A percentile compares a stretch with the other conserved stretches of the same genome.
phyloP scores from a whole-genome alignment of 2,329 filamentous ascomycete species.

The Penicillium sp. region DNA sequence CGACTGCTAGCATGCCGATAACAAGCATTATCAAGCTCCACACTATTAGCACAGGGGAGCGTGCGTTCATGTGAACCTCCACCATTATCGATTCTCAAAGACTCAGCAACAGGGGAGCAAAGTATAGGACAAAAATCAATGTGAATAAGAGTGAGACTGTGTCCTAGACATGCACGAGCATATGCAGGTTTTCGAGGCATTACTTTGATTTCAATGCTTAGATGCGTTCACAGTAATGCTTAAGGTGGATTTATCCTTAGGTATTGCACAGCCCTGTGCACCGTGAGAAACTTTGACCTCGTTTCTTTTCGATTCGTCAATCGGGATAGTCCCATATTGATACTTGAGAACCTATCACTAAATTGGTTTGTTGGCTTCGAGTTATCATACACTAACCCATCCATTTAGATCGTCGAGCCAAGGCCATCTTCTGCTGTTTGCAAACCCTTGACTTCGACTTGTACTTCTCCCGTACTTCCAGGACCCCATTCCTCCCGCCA shows the following conservation, averaged over 20 bases:
- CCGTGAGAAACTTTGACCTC: background rate
- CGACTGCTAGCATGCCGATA: background rate
- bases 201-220: background rate
- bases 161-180: background rate
- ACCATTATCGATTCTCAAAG: background rate
- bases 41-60: slow-evolving; percentile 2
- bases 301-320: too few relatives aligned
- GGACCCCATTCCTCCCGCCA: background rate
- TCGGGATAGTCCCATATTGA: too few relatives aligned
- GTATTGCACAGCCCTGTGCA: background rate
- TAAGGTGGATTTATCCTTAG: background rate
- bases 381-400: too few relatives aligned
- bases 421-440: too few relatives aligned
- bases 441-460: too few relatives aligned
- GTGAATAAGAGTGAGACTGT: background rate
- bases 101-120: background rate
- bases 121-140: background rate
- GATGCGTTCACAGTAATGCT: background rate
- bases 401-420: too few relatives aligned
- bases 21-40: slow-evolving; percentile 9
- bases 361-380: too few relatives aligned
- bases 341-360: too few relatives aligned
- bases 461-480: too few relatives aligned
- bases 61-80: background rate
- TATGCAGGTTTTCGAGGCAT: background rate